Conservation (phyloP, 768 basidiomycete species). For the Galerina marginata region DNA sequence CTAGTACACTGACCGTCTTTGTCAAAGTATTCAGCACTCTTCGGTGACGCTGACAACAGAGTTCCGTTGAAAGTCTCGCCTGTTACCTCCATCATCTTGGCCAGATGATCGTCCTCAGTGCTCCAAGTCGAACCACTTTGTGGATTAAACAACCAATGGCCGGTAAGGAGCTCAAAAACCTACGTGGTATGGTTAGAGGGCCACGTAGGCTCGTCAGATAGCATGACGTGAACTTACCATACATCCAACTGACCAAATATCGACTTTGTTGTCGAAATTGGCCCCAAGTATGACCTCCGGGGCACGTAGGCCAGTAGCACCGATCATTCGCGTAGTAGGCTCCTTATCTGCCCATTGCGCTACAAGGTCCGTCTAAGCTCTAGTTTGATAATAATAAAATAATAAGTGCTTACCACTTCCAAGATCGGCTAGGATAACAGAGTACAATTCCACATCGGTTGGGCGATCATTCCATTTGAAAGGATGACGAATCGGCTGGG, state of each 20-base stretch:
- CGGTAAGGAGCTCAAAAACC: conserved; percentile 30
- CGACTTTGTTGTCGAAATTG: not conserved
- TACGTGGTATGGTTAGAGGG: not conserved
- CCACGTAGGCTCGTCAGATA: not conserved
- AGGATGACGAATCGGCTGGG: not conserved
- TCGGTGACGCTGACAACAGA: conserved; percentile 18
- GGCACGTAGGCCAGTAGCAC: not conserved
- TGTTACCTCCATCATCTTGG: conserved; percentile 34
- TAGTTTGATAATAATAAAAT: not conserved
- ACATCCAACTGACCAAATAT: conserved; percentile 7
- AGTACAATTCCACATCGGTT: not conserved
- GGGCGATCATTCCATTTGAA: not conserved
- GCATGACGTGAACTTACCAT: not conserved
- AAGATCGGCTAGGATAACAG: not conserved
- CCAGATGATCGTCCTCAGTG: conserved; percentile 31
- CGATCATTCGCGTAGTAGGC: not conserved
- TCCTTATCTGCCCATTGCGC: not conserved
- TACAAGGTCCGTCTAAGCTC: not conserved
- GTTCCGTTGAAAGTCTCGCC: conserved; percentile 23
- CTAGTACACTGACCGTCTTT: conserved; percentile 4
- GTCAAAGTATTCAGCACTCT: conserved; percentile 14
- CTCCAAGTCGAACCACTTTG: conserved; percentile 19
- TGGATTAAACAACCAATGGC: conserved; percentile 28
- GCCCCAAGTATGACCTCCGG: not conserved
- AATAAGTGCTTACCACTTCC: not conserved